A percentile compares a stretch with the other conserved stretches of the same genome.
Evolutionary conservation across 225 moss, liverwort and hornwort genomes (phyloP).

Genomic region (Marchantia polymorpha): DNA sequence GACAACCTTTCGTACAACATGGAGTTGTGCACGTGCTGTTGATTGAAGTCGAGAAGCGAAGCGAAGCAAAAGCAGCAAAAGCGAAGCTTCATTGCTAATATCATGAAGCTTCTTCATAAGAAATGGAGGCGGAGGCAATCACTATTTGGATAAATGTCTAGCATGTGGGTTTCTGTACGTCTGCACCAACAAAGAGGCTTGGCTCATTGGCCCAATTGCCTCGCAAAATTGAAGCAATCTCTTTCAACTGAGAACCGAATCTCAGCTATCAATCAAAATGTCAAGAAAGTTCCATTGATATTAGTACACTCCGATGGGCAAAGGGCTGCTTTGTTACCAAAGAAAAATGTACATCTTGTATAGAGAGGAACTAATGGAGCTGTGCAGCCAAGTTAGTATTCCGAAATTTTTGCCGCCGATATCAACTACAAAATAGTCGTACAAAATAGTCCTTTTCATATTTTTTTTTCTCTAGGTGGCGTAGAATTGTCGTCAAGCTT

Average conservation of each 20-base stretch:
- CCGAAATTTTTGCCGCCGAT: conserved; percentile 24
- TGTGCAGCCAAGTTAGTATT: conserved; percentile 17
- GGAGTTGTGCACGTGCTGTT: not conserved
- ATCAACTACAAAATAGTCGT: conserved; percentile 5
- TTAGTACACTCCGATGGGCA: conserved; percentile 13
- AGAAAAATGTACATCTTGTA: conserved; percentile 25
- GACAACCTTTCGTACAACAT: not conserved
- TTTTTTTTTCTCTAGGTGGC: conserved; percentile 8
- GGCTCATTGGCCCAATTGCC: conserved; percentile 8
- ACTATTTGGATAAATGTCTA: conserved; percentile 3
- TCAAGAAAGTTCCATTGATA: conserved; percentile 7
- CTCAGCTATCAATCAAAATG: conserved; percentile 14
- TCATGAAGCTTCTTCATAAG: not conserved
- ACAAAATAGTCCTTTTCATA: conserved; percentile 10
- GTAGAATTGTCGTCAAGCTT: conserved; percentile 13
- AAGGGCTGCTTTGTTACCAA: conserved; percentile 13
- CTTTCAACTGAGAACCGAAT: conserved; percentile 9
- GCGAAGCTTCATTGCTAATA: not conserved
- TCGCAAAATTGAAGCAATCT: not conserved
- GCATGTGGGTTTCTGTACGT: conserved; percentile 2
- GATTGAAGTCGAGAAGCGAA: not conserved
- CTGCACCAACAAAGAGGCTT: conserved; percentile 11
- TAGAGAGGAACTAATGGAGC: conserved; percentile 25
- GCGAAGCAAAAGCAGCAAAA: not conserved
- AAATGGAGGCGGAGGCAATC: conserved; percentile 12